Evolutionary conservation across 768 basidiomycete species (phyloP), one percentile per base, ranked within the genome.

Genomic region (Leccinum aurantiacum): DNA sequence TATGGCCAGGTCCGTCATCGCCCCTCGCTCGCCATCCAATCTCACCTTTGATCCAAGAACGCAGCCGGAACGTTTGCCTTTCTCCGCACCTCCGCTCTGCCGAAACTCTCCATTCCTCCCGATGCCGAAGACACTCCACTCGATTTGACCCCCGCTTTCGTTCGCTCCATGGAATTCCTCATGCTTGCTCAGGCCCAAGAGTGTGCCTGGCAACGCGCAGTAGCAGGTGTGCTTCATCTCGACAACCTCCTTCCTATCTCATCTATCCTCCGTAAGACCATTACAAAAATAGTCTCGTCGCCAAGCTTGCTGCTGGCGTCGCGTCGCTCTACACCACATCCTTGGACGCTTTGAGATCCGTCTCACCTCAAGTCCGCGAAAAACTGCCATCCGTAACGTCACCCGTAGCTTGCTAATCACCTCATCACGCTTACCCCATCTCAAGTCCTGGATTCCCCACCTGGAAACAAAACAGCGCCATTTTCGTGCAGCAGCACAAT

Each of bases 101-200:
- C 85, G 6, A 81, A 80, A 61, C 74, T 91, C 7, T 62, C 66
- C 2, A 75, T 80, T 22, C 71, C 82, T 0, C 74, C 78, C 7
- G 79, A 82, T 19, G 77, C 78, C 47, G 84, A 87, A 38, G 79
- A 84, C n/a, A 68, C 71, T 2, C 85, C 88, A 0, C 65, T 79
- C 15, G 96, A 98, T 70, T 80, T 97, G 27, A 82, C 87, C 0
- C 74, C 76, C 25, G 68, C 82, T 0, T 87, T 89, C 65, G 67
- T 91, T 24, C 79, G 77, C 51, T 80, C 84, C 27, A 69, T 97
- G 47, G 85, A 91, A 68, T 83, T 75, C 63, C 81, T 98, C 57
- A 89, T 93, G 85, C 81, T 95, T 5, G 94, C 94, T 1, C 93
- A 98, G 73, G 95, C 95, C 1, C 96, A 98, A 65, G 97, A 99